Base-by-base conservation (phyloP, 2,329 filamentous ascomycete genomes). In the Venturia carpophila region DNA sequence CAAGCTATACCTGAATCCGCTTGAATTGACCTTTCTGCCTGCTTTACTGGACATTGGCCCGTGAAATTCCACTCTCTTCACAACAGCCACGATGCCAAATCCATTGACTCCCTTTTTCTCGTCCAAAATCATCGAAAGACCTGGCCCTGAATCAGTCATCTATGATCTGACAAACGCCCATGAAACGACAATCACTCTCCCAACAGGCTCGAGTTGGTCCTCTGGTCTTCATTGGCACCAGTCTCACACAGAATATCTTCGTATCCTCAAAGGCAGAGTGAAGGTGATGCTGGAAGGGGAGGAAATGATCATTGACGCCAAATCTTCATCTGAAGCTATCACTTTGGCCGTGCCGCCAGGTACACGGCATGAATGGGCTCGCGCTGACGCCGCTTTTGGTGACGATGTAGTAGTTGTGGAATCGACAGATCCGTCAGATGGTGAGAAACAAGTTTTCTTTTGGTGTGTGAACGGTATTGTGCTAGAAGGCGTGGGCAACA, bases 151-250 rank as follows among this genome's bases (percentile, higher is more conserved):
- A 56, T 69, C 71, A 41, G 72, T 73, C 21, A 69, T 67, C 45
- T 74, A 73, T 64, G 68, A 81, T 68, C 75, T 82, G 24, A 75
- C 78, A 0, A 65, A 67, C 5, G 68, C 70, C 1, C 71, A 71
- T 43, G 71, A 75, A 41, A 77, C 79, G 13, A 78, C 74, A 6
- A 79, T 82, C 63, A 76, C 75, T 0, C 73, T 82, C 0, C 80
- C 79, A 0, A 63, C 67, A 0, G 67, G 70, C 10, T 82, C 80
- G 0, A 72, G 71, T 3, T 83, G 81, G 80, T 76, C 78, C 10
- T 80, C 78, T 49, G 79, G 78, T 1, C 72, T 79, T 11, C 81
- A 83, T 69, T 83, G 79, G 76, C 81, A 83, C 67, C 75, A 77
- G 64, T 69, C 68, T 1, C 79, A 82, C 68, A 77, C 74, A 3